Base-by-base conservation (phyloP, 768 basidiomycete genomes). In the Mycena latifolia region DNA sequence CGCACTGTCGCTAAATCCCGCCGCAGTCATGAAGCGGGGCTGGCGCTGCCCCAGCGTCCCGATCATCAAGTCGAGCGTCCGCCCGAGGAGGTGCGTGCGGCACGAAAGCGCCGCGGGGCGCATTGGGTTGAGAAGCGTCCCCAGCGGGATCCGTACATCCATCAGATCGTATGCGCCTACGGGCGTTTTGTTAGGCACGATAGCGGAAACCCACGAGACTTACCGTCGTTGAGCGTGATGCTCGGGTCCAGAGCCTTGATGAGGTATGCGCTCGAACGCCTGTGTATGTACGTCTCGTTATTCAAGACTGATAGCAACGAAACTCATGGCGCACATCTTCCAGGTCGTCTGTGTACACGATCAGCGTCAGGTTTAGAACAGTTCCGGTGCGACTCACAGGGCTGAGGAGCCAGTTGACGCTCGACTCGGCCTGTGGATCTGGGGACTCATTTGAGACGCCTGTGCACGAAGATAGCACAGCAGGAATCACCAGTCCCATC, bases 61-160 rank as follows among this genome's bases (percentile, higher is more conserved):
- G 15, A 74, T 72, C 43, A 77, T 62, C 20, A 76, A 67, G 53
- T 77, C 75, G 22, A 77, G 67, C 10, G 74, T 64, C 31, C 76
- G 74, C 20, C 75, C 75, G 22, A 76, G 69, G 14, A 75, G 69
- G 54, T 74, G 76, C 12, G 76, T 77, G 37, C 76, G 70, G 61
- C 76, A 74, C 9, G 75, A 74, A 24, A 77, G 69, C 27, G 76
- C 75, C 6, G 75, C 76, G 7, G 76, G 76, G 27, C 75, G 65
- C 24, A 76, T 52, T 14, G 76, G 75, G 56, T 73, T 76, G 27
- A 77, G 62, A 28, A 77, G 72, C 14, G 75, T 76, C 28, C 76
- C 76, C 22, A 65, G 61, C 4, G 76, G 76, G 57, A 77, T 76
- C 25, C 64, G 66, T 24, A 73, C 67, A 55, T 75, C 69, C 64